Base-by-base conservation (phyloP, 225 moss, liverwort and hornwort genomes). In the Thuidium tamariscinum region DNA sequence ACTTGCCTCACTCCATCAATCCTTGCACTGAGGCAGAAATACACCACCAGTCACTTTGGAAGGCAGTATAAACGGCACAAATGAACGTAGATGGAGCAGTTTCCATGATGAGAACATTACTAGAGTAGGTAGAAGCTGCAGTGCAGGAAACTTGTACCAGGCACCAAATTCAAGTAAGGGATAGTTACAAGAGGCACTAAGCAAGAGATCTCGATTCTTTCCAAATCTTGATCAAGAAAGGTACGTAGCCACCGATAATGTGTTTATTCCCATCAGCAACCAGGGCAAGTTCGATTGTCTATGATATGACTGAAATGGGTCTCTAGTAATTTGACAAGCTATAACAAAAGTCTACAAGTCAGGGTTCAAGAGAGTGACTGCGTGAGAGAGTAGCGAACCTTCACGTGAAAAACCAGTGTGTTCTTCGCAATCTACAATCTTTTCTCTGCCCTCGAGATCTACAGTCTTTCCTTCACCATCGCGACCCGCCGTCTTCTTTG, bases 341-440 rank as follows among this genome's bases (percentile, higher is more conserved):
- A 78, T 37, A 86, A 44, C 18, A 55, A 82, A 68, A 77, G 36
- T 71, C 63, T 70, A 60, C 63, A 70, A 44, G 52, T 52, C 63
- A 64, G 36, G 29, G 36, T 72, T 56, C 20, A 72, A 37, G 20
- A 42, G 59, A 78, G 49, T 20, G 36, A 66, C 48, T 48, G 30
- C 26, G 74, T 85, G 32, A 67, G 81, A 74, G 59, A 65, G 34
- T 74, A 79, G 85, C 82, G 16, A 84, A 89, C 87, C 89, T 89
- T 82, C 68, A 74, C 21, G 79, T 65, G 83, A 79, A 39, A 72
- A 56, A 22, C 37, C 83, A 79, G 37, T 63, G 48, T 76, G 69
- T 61, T 76, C 80, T 79, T 86, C 54, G 75, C 60, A 41, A 80
- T 86, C 81, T 18, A 75, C 34, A 68, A 54, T 61, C 68, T 85